Evolutionary conservation across 2,329 filamentous ascomycete species (phyloP), one percentile per base, ranked within the genome.

Genomic region (Fusarium metavorans): DNA sequence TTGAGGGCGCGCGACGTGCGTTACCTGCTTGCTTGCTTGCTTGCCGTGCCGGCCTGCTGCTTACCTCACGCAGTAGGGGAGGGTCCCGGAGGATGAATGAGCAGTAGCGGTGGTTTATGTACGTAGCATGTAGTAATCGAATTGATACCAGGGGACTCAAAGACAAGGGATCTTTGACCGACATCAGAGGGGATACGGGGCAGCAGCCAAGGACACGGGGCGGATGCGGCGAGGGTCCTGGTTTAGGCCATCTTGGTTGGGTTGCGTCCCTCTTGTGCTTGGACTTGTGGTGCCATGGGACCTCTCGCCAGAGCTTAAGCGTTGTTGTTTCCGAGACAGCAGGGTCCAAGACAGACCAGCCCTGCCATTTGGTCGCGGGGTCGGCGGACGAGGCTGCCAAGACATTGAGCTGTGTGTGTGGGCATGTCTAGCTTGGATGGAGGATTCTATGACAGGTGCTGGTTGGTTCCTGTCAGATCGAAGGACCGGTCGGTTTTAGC

Each of bases 1-100:
- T 78, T 79, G 76, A 78, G 77, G 75, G 77, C 77, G 76, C 64
- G 70, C 45, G 50, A 43, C 45, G 60, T 64, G 65, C 45, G 48
- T 39, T 35, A 43, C 50, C 64, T 58, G 25, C 39, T 18, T 54
- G 37, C 52, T 56, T 50, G 45, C 45, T 50, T 56, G 52, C 52
- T 35, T 56, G 52, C 52, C 48, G 39, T 52, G 48, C 48, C 18
- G 30, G 25, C 48, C 48, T 39, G n/a, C 37, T 64, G 48, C 61
- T 57, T 62, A 50, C 59, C 59, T 62, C 30, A 20, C 25, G 57
- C 35, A 30, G 25, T 60, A 60, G 48, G 62, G 37, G 30, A 43
- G 25, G 37, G 62, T 23, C 50, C 50, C 30, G 13, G 37, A 57
- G 30, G 37, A 45, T 54, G 32, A 35, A 41, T 18, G 20, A 54